phyloP scores from a whole-genome alignment of 768 basidiomycete species.

The Boletus eberwhitei region DNA sequence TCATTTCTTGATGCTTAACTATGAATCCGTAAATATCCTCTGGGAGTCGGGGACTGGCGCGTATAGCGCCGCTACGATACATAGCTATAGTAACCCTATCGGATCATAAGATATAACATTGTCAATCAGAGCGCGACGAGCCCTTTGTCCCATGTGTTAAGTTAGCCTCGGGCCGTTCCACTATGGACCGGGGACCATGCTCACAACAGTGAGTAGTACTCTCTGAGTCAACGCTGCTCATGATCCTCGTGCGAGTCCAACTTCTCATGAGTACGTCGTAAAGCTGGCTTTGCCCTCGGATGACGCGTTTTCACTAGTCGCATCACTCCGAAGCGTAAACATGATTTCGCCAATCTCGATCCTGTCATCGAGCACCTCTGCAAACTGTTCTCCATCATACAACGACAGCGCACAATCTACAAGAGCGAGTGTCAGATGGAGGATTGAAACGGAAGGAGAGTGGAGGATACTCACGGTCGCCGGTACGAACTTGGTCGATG shows the following conservation, averaged over 20 bases:
- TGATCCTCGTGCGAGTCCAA: neutral
- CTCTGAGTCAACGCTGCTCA: neutral
- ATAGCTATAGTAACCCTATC: neutral
- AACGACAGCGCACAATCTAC: constrained; percentile 24
- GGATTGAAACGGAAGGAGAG: neutral
- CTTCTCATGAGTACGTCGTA: neutral
- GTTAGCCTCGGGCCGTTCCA: neutral
- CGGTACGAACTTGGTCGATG: constrained; percentile 25
- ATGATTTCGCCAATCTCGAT: constrained; percentile 23
- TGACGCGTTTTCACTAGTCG: neutral
- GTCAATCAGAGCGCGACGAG: neutral
- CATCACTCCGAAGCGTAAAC: constrained; percentile 11
- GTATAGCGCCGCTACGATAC: too few relatives aligned
- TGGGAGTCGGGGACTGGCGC: too few relatives aligned
- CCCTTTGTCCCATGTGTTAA: neutral
- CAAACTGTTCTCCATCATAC: constrained; percentile 10
- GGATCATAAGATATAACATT: neutral
- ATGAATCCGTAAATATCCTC: too few relatives aligned
- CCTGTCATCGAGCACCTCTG: constrained; percentile 15
- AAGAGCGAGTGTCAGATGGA: neutral
- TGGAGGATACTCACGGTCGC: constrained; percentile 8
- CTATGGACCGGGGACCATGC: neutral
- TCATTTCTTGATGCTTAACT: too few relatives aligned
- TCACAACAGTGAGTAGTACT: neutral
- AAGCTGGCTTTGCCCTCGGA: neutral